Evolutionary conservation across 179 eudicot species (phyloP).

Genomic region (Carnegiea gigantea): DNA sequence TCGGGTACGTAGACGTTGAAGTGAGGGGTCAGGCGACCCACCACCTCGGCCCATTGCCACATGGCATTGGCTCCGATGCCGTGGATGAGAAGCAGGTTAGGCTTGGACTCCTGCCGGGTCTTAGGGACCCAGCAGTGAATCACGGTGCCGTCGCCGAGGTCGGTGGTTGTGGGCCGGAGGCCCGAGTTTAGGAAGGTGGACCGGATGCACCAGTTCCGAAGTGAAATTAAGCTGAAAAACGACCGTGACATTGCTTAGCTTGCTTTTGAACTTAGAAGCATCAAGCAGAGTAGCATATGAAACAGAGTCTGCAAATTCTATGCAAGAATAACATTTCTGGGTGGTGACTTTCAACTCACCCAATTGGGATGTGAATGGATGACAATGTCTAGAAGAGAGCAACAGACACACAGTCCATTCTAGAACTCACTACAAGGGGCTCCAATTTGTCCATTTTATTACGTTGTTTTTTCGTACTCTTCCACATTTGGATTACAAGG

Average conservation of each 20-base stretch:
- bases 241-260: constrained; percentile 24
- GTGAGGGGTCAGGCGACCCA: constrained; percentile 46
- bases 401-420: neutral
- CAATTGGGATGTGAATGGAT: no score
- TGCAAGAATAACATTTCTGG: no score
- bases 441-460: no score
- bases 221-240: constrained; percentile 26
- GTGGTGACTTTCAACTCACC: no score
- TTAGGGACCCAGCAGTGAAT: constrained; percentile 82
- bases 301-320: no score
- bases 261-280: no score
- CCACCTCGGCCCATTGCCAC: constrained; percentile 72
- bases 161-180: constrained; percentile 48
- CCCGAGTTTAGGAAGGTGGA: constrained; percentile 59
- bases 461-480: no score
- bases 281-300: no score
- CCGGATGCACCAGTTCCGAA: constrained; percentile 46
- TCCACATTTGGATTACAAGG: no score
- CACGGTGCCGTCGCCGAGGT: constrained; percentile 52
- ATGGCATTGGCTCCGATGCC: constrained; percentile 84
- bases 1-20: constrained; percentile 86
- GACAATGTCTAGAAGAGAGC: neutral
- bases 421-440: neutral
- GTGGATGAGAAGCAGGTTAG: constrained; percentile 64
- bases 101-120: constrained; percentile 36